phyloP scores from a whole-genome alignment of 495 filamentous ascomycete genomes.

The Pseudomonodictys pantanalensis region DNA sequence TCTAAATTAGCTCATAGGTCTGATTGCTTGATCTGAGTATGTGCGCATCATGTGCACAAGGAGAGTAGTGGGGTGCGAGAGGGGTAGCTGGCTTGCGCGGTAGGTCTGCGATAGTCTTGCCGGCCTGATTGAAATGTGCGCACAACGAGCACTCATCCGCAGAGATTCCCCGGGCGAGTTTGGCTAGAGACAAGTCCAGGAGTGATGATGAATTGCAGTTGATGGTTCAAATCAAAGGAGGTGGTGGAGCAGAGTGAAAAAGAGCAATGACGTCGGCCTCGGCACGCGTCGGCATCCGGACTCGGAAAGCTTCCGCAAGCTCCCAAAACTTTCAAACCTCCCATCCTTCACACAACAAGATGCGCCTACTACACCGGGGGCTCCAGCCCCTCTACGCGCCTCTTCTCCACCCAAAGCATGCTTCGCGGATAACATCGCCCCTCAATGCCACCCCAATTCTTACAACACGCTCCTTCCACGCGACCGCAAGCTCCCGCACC shows the following conservation, averaged over 20 bases:
- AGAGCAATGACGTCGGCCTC: constrained; percentile 1
- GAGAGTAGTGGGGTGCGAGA: too few relatives aligned
- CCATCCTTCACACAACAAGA: background rate
- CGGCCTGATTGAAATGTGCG: too few relatives aligned
- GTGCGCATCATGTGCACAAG: too few relatives aligned
- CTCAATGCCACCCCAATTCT: background rate
- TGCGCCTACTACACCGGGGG: background rate
- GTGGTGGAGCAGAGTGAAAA: background rate
- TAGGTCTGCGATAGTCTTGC: too few relatives aligned
- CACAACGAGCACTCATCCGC: too few relatives aligned
- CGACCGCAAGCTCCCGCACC: constrained; percentile 2
- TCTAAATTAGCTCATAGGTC: too few relatives aligned
- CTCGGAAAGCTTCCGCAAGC: constrained; percentile 1
- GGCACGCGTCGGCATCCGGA: background rate
- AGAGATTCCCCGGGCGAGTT: too few relatives aligned
- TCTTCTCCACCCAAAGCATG: constrained; percentile 1
- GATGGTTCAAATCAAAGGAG: background rate
- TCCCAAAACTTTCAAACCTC: background rate
- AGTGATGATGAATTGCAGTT: background rate
- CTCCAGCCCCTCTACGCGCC: constrained; percentile 9
- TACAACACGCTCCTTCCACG: constrained; percentile 28
- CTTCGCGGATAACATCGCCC: background rate
- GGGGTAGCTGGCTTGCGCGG: too few relatives aligned
- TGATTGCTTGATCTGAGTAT: too few relatives aligned
- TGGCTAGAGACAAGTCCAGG: background rate